Conservation (phyloP, 805 yeast species). For the Candida easanensis region DNA sequence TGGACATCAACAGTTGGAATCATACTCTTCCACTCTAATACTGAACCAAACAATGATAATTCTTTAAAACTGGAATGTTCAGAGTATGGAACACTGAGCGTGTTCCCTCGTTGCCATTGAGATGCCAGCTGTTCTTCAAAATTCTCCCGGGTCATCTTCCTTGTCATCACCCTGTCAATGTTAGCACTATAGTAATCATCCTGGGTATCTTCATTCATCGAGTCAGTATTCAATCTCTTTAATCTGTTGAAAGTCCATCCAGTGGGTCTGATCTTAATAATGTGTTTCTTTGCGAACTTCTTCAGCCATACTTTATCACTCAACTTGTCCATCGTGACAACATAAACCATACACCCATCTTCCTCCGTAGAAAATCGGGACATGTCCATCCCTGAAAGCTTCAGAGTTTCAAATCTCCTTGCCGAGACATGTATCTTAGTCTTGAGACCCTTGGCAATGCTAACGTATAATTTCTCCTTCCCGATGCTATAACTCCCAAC, state of each 20-base stretch:
- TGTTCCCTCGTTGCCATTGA: slow-evolving; percentile 13
- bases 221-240: slow-evolving; percentile 1
- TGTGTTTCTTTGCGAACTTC: slow-evolving; percentile 25
- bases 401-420: slow-evolving; percentile 30
- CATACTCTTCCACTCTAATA: slow-evolving; percentile 47
- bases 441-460: slow-evolving; percentile 49
- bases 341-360: slow-evolving; percentile 50
- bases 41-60: slow-evolving; percentile 59
- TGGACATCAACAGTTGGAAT: slow-evolving; percentile 75
- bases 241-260: slow-evolving; percentile 74
- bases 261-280: slow-evolving; percentile 80
- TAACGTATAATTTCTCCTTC: slow-evolving; percentile 79
- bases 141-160: slow-evolving; percentile 2
- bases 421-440: slow-evolving; percentile 50
- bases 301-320: slow-evolving; percentile 32
- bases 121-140: slow-evolving; percentile 9
- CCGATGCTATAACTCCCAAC: slow-evolving; percentile 94
- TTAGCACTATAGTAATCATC: background rate
- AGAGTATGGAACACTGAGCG: slow-evolving; percentile 73
- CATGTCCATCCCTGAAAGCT: slow-evolving; percentile 15
- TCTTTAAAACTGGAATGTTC: slow-evolving; percentile 93
- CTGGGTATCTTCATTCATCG: background rate
- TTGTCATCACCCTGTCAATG: background rate
- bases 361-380: slow-evolving; percentile 11
- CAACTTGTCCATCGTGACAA: slow-evolving; percentile 65